Evolutionary conservation across 371 early-diverging fungal genomes (phyloP), one percentile per base, ranked within the genome.

Genomic region (Quaeritorhiza haematococci): DNA sequence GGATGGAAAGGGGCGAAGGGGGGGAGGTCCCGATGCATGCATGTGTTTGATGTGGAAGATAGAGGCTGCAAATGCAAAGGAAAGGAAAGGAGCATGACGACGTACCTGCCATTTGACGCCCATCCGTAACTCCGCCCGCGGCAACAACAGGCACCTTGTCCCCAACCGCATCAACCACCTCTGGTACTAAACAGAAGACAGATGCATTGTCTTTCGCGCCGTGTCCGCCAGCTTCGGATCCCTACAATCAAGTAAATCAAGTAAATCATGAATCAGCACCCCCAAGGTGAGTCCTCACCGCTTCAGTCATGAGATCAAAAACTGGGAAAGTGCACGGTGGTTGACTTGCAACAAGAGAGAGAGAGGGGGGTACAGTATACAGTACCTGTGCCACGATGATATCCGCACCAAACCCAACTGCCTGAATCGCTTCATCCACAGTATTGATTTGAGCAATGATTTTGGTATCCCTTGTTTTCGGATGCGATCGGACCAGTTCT

Each of bases 341-440:
- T n/a, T n/a, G n/a, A n/a, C n/a, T n/a, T n/a, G n/a, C n/a, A n/a
- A n/a, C n/a, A n/a, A n/a, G n/a, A n/a, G n/a, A n/a, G n/a, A n/a
- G n/a, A n/a, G n/a, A n/a, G n/a, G n/a, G n/a, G n/a, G n/a, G n/a
- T n/a, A n/a, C n/a, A n/a, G n/a, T n/a, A n/a, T n/a, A n/a, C n/a
- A n/a, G n/a, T n/a, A n/a, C n/a, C n/a, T 62, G 62, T 0, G 54
- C 62, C 8, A 62, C 62, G 33, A 62, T 28, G 8, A 57, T 50
- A 33, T 62, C 62, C 5, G 44, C 53, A 5, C 56, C 61, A 13
- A n/a, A 24, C 15, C 56, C 53, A 8, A 49, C 56, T 13, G 52
- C 51, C 46, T 15, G 15, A 1, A 28, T 15, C 7, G 62, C 62
- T 43, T 62, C 57, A 21, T 19, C 42, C 17, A 56, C 62, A 8